These are phyloP conservation scores for Didymella exigua DNA, from an alignment of 2,329 filamentous ascomycete genomes.

Conservation along the genomic window DNA sequence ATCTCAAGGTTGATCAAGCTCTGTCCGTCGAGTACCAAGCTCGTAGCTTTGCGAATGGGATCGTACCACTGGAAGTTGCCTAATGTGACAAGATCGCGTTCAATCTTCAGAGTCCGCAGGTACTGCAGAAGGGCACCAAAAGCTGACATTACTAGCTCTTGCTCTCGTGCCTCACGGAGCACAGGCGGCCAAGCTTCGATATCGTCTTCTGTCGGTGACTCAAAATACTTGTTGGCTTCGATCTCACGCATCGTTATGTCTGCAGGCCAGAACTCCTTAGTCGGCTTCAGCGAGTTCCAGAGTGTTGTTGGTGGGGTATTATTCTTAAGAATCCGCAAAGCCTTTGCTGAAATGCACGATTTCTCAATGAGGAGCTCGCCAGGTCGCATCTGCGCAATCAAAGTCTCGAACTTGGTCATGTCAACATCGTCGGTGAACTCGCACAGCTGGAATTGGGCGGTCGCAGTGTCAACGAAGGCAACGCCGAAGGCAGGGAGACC, in stretches of 20 bases:
- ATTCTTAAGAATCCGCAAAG: conserved; percentile 91
- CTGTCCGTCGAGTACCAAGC: conserved; percentile 90
- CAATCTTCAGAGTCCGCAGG: conserved; percentile 80
- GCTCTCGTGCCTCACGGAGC: conserved; percentile 73
- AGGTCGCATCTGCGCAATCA: conserved; percentile 89
- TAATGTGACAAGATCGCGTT: conserved; percentile 83
- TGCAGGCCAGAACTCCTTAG: conserved; percentile 87
- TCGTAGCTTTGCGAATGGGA: conserved; percentile 88
- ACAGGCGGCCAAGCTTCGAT: conserved; percentile 77
- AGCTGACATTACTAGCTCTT: conserved; percentile 86
- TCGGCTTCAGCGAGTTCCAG: conserved; percentile 91
- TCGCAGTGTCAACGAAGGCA: conserved; percentile 93
- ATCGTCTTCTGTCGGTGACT: conserved; percentile 61
- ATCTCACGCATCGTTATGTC: conserved; percentile 83
- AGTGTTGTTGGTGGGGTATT: conserved; percentile 91
- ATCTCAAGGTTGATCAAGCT: conserved; percentile 98
- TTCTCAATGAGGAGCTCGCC: conserved; percentile 88
- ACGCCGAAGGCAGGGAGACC: conserved; percentile 85
- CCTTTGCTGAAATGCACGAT: conserved; percentile 82
- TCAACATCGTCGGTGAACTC: conserved; percentile 91
- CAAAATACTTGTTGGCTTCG: conserved; percentile 79
- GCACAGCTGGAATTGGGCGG: conserved; percentile 91
- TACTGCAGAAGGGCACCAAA: conserved; percentile 90
- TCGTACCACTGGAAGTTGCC: conserved; percentile 91
- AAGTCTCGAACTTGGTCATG: conserved; percentile 95